A percentile compares a stretch with the other conserved stretches of the same genome.
These are phyloP conservation scores for Ophiostoma populinum DNA, from an alignment of 2,329 filamentous ascomycete genomes.

Conservation along the genomic window DNA sequence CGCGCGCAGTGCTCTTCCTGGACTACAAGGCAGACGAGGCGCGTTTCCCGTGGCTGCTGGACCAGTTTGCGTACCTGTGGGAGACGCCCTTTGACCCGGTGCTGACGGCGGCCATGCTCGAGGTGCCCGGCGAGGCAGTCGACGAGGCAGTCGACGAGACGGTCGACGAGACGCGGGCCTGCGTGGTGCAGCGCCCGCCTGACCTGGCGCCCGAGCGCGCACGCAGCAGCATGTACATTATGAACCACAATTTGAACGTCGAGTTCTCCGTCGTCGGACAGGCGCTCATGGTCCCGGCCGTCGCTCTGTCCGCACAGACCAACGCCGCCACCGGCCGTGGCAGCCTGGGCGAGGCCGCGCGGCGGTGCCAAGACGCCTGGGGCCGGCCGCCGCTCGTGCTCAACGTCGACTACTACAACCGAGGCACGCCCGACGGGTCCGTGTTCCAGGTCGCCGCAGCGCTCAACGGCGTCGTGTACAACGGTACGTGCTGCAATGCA, in stretches of 20 bases:
- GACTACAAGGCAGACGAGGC: conserved; percentile 73
- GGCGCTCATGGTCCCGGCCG: conserved; percentile 53
- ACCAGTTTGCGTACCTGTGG: conserved; percentile 80
- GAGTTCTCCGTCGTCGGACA: conserved; percentile 50
- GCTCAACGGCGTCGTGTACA: conserved; percentile 59
- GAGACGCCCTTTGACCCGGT: conserved; percentile 70
- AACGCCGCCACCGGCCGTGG: conserved; percentile 50
- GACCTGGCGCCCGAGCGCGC: conserved; percentile 35
- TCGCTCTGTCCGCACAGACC: conserved; percentile 50
- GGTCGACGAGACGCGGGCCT: conserved; percentile 34
- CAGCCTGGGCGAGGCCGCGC: conserved; percentile 45
- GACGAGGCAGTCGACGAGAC: conserved; percentile 1
- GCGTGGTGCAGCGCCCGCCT: conserved; percentile 60
- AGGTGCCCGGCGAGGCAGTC: not conserved
- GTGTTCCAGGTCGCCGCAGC: conserved; percentile 59
- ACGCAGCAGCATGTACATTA: conserved; percentile 53
- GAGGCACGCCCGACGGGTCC: conserved; percentile 45
- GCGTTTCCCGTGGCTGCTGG: conserved; percentile 65
- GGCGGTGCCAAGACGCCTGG: conserved; percentile 47
- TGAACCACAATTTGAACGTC: conserved; percentile 83
- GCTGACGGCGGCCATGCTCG: not conserved
- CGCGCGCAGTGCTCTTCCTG: conserved; percentile 65
- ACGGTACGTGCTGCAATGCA: conserved; percentile 40
- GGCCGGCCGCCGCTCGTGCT: conserved; percentile 56
- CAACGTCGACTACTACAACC: conserved; percentile 75